Percentiles rank a stretch among this genome's conserved stretches.
Evolutionary conservation across 345 rosid genomes (phyloP).

Genomic region (Schrenkiella parvula): DNA sequence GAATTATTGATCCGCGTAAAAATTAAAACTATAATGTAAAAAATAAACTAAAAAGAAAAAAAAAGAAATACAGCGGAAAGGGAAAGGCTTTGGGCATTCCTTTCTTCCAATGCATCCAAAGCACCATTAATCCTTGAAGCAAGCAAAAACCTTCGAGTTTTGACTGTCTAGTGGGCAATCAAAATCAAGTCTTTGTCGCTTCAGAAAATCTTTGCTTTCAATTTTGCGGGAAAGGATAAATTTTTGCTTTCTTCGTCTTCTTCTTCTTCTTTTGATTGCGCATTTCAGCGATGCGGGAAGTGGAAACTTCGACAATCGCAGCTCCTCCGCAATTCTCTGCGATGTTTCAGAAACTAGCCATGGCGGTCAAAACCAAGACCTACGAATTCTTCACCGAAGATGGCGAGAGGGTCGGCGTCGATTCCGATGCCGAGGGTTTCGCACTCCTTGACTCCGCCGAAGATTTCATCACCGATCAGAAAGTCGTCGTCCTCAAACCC

Average conservation of each 20-base stretch:
- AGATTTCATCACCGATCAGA: conserved; percentile 87
- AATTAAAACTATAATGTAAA: background rate
- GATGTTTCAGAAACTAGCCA: conserved; percentile 93
- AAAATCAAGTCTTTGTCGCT: background rate
- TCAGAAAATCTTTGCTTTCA: background rate
- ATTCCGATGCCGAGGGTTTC: conserved; percentile 44
- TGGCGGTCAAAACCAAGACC: conserved; percentile 88
- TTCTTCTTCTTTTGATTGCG: background rate
- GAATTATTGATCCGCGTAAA: no score
- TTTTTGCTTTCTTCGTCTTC: background rate
- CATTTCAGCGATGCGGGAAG: conserved; percentile 38
- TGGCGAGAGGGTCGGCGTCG: conserved; percentile 17
- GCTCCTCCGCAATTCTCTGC: conserved; percentile 68
- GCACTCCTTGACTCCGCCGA: conserved; percentile 78
- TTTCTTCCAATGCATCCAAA: conserved; percentile 62
- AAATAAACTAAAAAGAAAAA: background rate
- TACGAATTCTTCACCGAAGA: conserved; percentile 87
- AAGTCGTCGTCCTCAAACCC: conserved; percentile 88
- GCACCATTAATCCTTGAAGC: conserved; percentile 13
- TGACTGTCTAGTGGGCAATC: background rate
- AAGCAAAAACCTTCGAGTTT: background rate
- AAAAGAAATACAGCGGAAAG: background rate
- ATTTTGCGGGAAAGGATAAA: background rate
- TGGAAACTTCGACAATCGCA: conserved; percentile 37
- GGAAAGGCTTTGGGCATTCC: conserved; percentile 30